These are phyloP conservation scores for Ceratocystiopsis sp. DNA, from an alignment of 2,329 filamentous ascomycete genomes.

Conservation along the genomic window DNA sequence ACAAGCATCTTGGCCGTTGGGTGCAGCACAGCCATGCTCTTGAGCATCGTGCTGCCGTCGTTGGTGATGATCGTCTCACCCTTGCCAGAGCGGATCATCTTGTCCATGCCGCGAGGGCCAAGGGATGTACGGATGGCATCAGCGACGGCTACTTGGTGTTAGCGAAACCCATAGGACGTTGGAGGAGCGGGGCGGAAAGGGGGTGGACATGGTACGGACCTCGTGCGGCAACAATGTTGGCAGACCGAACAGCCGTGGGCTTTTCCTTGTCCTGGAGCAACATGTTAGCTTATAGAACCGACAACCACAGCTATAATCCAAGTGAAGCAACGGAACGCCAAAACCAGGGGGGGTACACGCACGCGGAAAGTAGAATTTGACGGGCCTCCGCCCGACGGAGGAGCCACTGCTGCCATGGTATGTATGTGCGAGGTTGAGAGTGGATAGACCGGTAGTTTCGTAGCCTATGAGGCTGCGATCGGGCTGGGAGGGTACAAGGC, in stretches of 20 bases:
- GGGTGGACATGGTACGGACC: slow-evolving; percentile 32
- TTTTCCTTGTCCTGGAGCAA: slow-evolving; percentile 69
- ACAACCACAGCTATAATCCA: too few species aligned
- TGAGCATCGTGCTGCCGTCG: slow-evolving; percentile 98
- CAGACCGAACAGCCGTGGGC: slow-evolving; percentile 87
- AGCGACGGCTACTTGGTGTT: slow-evolving; percentile 52
- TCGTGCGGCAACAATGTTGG: slow-evolving; percentile 94
- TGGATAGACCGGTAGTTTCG: too few species aligned
- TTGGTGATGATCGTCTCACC: slow-evolving; percentile 98
- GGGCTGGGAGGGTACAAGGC: too few species aligned
- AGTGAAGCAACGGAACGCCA: not conserved
- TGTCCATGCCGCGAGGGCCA: slow-evolving; percentile 94
- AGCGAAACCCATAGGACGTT: not conserved
- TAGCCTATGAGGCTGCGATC: too few species aligned
- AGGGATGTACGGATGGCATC: slow-evolving; percentile 96
- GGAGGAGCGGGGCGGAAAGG: not conserved
- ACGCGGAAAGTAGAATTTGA: slow-evolving; percentile 42
- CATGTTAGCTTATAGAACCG: too few species aligned
- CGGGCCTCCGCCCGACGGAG: slow-evolving; percentile 19
- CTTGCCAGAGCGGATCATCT: slow-evolving; percentile 96
- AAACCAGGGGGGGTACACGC: slow-evolving; percentile 14
- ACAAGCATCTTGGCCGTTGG: slow-evolving; percentile 99
- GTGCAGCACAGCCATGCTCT: slow-evolving; percentile 98
- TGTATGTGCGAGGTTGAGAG: not conserved
- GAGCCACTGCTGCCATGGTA: slow-evolving; percentile 28